Evolutionary conservation across 768 basidiomycete species (phyloP).

Genomic region (Cystobasidium ongulense): DNA sequence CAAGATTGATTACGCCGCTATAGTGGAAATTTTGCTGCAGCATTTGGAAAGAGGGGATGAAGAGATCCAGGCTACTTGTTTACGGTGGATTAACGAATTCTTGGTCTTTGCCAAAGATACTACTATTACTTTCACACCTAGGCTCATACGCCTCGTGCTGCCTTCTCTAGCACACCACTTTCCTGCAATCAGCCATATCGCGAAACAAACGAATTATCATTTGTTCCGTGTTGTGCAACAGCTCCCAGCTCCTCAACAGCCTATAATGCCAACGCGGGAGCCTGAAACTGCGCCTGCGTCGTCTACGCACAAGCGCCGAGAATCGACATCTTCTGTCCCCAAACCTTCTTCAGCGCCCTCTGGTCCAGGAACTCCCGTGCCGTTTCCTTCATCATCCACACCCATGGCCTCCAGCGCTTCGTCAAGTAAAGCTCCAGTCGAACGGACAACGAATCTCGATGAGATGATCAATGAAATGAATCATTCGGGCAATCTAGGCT

Average conservation of each 20-base stretch:
- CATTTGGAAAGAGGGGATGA: constrained; percentile 76
- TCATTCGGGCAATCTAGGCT: constrained; percentile 4
- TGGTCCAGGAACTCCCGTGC: not conserved
- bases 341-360: constrained; percentile 12
- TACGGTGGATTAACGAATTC: constrained; percentile 87
- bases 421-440: not conserved
- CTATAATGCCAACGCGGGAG: not conserved
- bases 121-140: constrained; percentile 87
- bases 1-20: constrained; percentile 76
- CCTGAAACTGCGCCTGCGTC: not conserved
- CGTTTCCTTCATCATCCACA: not conserved
- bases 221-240: constrained; percentile 77
- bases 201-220: constrained; percentile 73
- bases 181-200: constrained; percentile 75
- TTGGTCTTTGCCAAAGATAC: constrained; percentile 78
- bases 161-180: constrained; percentile 91
- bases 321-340: not conserved
- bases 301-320: not conserved
- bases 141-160: constrained; percentile 82
- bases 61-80: constrained; percentile 87
- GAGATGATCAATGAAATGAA: constrained; percentile 22
- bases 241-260: constrained; percentile 57
- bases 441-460: not conserved
- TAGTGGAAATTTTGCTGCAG: constrained; percentile 83
- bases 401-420: not conserved